Base-by-base conservation (phyloP, 2,329 filamentous ascomycete species). In the Ophiostoma sp. region DNA sequence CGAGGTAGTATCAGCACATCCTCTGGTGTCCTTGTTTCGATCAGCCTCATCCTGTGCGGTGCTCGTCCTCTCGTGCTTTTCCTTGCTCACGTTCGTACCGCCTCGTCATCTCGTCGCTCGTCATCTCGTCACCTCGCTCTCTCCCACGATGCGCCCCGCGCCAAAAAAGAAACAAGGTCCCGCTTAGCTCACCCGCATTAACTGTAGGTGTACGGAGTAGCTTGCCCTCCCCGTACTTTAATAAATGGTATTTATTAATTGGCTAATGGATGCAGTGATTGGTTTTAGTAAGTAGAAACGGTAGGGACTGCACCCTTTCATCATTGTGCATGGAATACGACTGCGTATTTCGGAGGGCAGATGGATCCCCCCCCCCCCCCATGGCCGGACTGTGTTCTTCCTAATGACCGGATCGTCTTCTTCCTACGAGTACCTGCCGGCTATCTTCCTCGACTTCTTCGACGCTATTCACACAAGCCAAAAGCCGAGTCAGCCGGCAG, bases 91-190 rank as follows among this genome's bases (percentile, higher is more conserved):
- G 6, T n/a, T 11, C 12, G 41, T 63, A 18, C 36, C 40, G 38
- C 38, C 38, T 42, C 60, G 40, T 41, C 9, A 52, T 38, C 55
- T 60, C 55, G 55, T 38, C 58, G 27, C 40, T 12, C 27, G 27
- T 27, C 27, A 27, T 27, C 47, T 18, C 47, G 60, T 63, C 12
- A 42, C 14, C 40, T 63, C 60, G 60, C 60, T 63, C 60, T 63
- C 42, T 63, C 6, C 60, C 60, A 27, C n/a, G 38, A 63, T 63
- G 60, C 60, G 60, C 38, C 60, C 60, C 40, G 60, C 60, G 40
- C 14, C 14, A 8, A 42, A 27, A 9, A 16, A 27, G 16, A 60
- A 60, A 60, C 1, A 27, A 27, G 27, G 55, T 18, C 55, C 55
- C 55, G 27, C 55, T 38, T 7, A 60, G 27, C 55, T 27, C 55